These are phyloP conservation scores for Syzygium syzygioides DNA, from an alignment of 441 rosid genomes.

Conservation along the genomic window DNA sequence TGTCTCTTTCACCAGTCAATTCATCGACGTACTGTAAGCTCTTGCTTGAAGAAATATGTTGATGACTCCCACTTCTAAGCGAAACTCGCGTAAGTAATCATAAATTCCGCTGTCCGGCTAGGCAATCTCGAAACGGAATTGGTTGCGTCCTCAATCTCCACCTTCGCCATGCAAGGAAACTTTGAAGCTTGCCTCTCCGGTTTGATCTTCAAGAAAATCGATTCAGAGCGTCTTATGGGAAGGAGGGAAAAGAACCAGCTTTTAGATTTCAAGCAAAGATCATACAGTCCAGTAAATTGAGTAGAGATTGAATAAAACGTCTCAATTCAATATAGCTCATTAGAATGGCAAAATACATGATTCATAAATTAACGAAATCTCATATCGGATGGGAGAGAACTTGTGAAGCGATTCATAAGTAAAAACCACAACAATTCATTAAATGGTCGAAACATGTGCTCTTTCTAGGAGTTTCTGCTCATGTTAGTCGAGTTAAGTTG, in stretches of 20 bases:
- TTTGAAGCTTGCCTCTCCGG: background rate
- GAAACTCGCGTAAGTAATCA: background rate
- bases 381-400: background rate
- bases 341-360: background rate
- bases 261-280: background rate
- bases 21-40: background rate
- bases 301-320: background rate
- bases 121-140: background rate
- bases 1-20: background rate
- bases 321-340: background rate
- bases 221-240: background rate
- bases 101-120: background rate
- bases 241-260: background rate
- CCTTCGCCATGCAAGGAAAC: background rate
- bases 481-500: background rate
- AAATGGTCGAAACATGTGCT: background rate
- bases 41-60: background rate
- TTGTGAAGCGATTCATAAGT: background rate
- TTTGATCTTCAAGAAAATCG: background rate
- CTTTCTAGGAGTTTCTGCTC: background rate
- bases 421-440: background rate
- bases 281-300: background rate
- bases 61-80: background rate
- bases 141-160: background rate
- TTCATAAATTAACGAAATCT: too few relatives aligned